phyloP scores from a whole-genome alignment of 129 eudicot species.

The Lonicera japonica region DNA sequence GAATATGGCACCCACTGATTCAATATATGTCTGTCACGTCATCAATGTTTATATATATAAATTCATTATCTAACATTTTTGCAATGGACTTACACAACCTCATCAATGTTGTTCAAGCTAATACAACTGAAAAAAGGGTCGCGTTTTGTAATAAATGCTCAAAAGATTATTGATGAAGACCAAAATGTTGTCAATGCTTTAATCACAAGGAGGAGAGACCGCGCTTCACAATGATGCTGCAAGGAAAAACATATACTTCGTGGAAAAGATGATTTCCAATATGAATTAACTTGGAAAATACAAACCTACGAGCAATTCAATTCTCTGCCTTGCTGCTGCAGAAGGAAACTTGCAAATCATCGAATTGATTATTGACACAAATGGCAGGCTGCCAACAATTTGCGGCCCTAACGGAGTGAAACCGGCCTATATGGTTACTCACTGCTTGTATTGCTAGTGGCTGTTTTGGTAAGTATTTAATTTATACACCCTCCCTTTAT shows the following conservation, averaged over 20 bases:
- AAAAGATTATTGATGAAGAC: slow-evolving; percentile 1
- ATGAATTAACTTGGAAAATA: slow-evolving; percentile 29
- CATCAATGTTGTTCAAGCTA: no score
- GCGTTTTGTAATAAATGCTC: slow-evolving; percentile 18
- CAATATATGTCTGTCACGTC: no score
- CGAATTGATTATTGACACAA: slow-evolving; percentile 20
- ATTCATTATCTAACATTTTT: no score
- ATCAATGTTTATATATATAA: no score
- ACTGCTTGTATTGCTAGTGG: slow-evolving; percentile 27
- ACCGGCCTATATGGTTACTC: slow-evolving; percentile 48
- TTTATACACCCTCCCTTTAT: no score
- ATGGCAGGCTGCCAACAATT: slow-evolving; percentile 18
- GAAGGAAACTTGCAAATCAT: slow-evolving; percentile 35
- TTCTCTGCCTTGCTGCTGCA: slow-evolving; percentile 50
- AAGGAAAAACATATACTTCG: slow-evolving; percentile 22
- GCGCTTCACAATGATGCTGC: slow-evolving; percentile 51
- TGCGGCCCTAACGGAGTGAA: slow-evolving; percentile 21
- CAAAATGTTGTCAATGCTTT: slow-evolving; percentile 7
- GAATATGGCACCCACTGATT: no score
- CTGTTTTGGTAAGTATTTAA: slow-evolving; percentile 26
- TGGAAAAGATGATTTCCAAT: slow-evolving; percentile 20
- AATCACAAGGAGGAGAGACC: slow-evolving; percentile 35
- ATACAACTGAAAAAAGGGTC: slow-evolving; percentile 12
- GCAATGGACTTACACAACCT: no score
- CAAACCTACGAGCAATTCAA: slow-evolving; percentile 27